Conservation (phyloP, 139 green algal genomes). For the Chlorella vulgaris region DNA sequence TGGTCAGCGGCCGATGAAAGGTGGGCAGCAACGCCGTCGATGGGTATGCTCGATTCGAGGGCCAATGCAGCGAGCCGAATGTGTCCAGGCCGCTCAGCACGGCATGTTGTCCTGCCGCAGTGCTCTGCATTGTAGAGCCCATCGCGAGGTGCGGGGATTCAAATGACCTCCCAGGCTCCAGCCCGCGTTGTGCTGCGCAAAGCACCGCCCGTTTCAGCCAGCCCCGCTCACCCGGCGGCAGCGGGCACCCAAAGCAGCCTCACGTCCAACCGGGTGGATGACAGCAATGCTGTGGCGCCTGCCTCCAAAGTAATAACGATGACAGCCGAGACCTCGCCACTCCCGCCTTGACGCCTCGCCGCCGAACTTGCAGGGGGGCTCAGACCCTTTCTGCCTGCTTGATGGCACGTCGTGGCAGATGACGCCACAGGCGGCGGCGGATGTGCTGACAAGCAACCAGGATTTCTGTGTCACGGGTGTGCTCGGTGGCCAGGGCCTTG, state of each 20-base stretch:
- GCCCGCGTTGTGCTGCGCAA: background rate
- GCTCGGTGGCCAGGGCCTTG: slow-evolving; percentile 7
- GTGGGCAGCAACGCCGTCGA: too few species aligned
- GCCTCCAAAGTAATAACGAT: too few species aligned
- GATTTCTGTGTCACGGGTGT: slow-evolving; percentile 11
- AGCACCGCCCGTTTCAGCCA: background rate
- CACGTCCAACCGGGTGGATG: too few species aligned
- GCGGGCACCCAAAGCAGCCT: background rate
- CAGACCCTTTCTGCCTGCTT: background rate
- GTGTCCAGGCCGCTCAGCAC: too few species aligned
- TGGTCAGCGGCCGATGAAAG: too few species aligned
- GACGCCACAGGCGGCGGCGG: background rate
- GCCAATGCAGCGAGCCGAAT: too few species aligned
- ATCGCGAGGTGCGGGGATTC: too few species aligned
- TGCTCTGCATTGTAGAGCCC: too few species aligned
- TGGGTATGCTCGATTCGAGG: too few species aligned
- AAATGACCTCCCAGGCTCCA: background rate
- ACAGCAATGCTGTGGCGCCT: too few species aligned
- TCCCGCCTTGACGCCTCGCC: background rate
- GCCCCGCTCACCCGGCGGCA: background rate
- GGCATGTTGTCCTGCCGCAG: too few species aligned
- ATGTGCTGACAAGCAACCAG: background rate
- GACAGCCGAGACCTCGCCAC: too few species aligned
- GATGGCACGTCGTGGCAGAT: slow-evolving; percentile 1
- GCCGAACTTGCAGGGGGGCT: background rate